Conservation (phyloP, 2,329 filamentous ascomycete genomes). For the Gnomoniopsis smithogilvyi region DNA sequence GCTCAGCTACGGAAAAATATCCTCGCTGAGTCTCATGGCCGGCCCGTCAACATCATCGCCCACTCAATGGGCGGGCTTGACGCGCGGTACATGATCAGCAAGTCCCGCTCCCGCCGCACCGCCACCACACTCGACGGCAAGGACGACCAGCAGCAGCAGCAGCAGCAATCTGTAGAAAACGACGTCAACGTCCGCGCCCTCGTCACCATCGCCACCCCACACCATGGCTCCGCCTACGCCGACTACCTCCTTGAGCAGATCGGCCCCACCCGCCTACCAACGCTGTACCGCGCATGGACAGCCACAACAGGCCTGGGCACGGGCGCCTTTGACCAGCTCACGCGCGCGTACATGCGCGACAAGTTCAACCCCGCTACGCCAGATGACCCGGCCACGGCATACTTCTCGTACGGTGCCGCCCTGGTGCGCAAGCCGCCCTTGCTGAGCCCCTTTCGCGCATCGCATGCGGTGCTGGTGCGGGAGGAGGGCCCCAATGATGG, state of each 20-base stretch:
- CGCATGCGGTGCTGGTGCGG: slow-evolving; percentile 46
- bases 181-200: slow-evolving; percentile 47
- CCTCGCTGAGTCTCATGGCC: slow-evolving; percentile 38
- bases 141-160: neutral
- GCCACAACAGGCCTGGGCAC: slow-evolving; percentile 52
- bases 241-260: slow-evolving; percentile 50
- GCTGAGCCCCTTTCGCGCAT: slow-evolving; percentile 60
- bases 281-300: slow-evolving; percentile 49
- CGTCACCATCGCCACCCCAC: slow-evolving; percentile 54
- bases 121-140: neutral
- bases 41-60: slow-evolving; percentile 71
- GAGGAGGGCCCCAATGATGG: slow-evolving; percentile 62
- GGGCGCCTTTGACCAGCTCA: slow-evolving; percentile 59
- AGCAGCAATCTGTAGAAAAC: slow-evolving; percentile 9
- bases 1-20: slow-evolving; percentile 55
- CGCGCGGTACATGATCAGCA: slow-evolving; percentile 62
- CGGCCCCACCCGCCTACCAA: slow-evolving; percentile 48
- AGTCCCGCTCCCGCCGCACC: slow-evolving; percentile 32
- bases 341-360: slow-evolving; percentile 52
- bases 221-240: slow-evolving; percentile 53
- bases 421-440: slow-evolving; percentile 49
- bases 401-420: slow-evolving; percentile 61
- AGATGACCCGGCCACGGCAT: slow-evolving; percentile 50
- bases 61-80: slow-evolving; percentile 69
- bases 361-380: slow-evolving; percentile 57